These are phyloP conservation scores for barrel medic (Medicago truncatula) DNA, from an alignment of 306 rosid species.

Conservation along the genomic window MtrunA17r5.0-ANR NC_053046.1:7366501-7367000, in stretches of 20 bases:
- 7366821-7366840: constrained; percentile 45
- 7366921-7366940: background rate
- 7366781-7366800: constrained; percentile 93
- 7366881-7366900: constrained; percentile 25
- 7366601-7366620: constrained; percentile 10
- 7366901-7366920: background rate
- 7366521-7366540: constrained; percentile 5
- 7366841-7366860: constrained; percentile 12
- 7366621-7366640: constrained; percentile 1
- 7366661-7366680: constrained; percentile 18
- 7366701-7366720: constrained; percentile 87
- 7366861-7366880: constrained; percentile 1
- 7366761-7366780: constrained; percentile 96
- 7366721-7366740: constrained; percentile 92
- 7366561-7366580: constrained; percentile 9
- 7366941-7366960: constrained; percentile 10
- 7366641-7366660: constrained; percentile 14
- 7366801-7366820: constrained; percentile 92
- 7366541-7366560: constrained; percentile 18
- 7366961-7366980: constrained; percentile 17
- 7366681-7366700: constrained; percentile 37
- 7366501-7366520: background rate
- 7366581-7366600: constrained; percentile 27
- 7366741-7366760: constrained; percentile 77
- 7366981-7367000: background rate